Percentiles rank a stretch among this genome's conserved stretches.
These are phyloP conservation scores for Pythium scleroteichum DNA, from an alignment of 352 stramenopile genomes.

Conservation along the genomic window DNA sequence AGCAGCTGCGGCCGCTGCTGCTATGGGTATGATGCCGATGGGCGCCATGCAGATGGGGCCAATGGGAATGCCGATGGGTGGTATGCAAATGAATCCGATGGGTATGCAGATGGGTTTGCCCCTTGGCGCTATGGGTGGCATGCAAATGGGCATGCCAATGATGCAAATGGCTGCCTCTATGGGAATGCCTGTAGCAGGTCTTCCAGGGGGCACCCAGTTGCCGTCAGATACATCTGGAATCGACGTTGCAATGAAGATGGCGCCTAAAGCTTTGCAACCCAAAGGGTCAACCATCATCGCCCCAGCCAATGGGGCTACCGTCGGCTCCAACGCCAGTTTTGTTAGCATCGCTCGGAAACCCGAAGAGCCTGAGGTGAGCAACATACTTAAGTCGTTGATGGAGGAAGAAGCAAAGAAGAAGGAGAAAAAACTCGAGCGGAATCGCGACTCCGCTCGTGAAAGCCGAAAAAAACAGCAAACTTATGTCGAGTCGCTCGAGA, in stretches of 20 bases:
- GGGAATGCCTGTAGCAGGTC: conserved; percentile 35
- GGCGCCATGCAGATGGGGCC: conserved; percentile 52
- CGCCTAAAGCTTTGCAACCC: conserved; percentile 41
- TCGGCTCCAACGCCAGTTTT: conserved; percentile 34
- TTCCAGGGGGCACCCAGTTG: neutral
- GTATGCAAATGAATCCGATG: conserved; percentile 38
- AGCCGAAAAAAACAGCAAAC: conserved; percentile 87
- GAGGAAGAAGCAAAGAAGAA: conserved; percentile 89
- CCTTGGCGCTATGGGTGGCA: conserved; percentile 21
- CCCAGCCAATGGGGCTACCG: conserved; percentile 6
- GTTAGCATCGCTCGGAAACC: conserved; percentile 83
- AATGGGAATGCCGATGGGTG: conserved; percentile 40
- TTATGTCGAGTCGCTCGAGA: conserved; percentile 86
- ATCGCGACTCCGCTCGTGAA: conserved; percentile 84
- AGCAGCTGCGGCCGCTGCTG: conserved; percentile 20
- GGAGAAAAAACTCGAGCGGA: conserved; percentile 88
- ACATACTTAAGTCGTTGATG: conserved; percentile 87
- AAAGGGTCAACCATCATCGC: conserved; percentile 36
- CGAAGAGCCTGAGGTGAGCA: conserved; percentile 78
- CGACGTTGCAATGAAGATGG: conserved; percentile 32
- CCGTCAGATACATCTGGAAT: conserved; percentile 24
- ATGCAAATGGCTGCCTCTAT: conserved; percentile 32
- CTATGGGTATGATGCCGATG: conserved; percentile 50
- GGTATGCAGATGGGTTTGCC: conserved; percentile 43
- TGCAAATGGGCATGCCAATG: conserved; percentile 31